Conservation (phyloP, 2,329 filamentous ascomycete genomes). For the Scortechinia acanthostroma region DNA sequence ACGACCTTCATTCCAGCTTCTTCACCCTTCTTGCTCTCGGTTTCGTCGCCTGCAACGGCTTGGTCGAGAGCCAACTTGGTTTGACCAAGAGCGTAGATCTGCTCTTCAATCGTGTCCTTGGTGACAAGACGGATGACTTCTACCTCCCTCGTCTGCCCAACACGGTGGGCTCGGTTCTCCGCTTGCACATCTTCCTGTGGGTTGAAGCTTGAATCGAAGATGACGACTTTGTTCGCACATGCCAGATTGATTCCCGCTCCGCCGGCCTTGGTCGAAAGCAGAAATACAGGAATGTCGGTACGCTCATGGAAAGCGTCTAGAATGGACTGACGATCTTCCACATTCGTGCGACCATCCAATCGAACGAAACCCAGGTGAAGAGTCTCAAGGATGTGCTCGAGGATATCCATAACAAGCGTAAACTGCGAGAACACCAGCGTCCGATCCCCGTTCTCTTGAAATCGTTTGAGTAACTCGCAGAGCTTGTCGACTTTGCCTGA, state of each 20-base stretch:
- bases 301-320: conserved; percentile 63
- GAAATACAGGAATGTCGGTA: conserved; percentile 59
- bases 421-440: conserved; percentile 69
- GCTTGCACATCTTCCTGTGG: conserved; percentile 71
- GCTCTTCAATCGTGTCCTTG: conserved; percentile 62
- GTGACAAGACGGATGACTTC: conserved; percentile 65
- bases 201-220: conserved; percentile 69
- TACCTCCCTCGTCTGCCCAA: conserved; percentile 64
- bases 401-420: conserved; percentile 64
- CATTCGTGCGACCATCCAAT: conserved; percentile 61
- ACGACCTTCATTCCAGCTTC: conserved; percentile 1
- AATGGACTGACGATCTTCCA: conserved; percentile 60
- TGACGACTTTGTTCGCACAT: conserved; percentile 69
- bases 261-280: conserved; percentile 66
- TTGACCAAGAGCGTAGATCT: conserved; percentile 62
- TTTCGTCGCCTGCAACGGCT: conserved; percentile 55
- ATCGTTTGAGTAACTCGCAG: conserved; percentile 47
- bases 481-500: conserved; percentile 62
- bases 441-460: conserved; percentile 59
- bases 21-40: conserved; percentile 13
- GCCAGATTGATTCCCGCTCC: conserved; percentile 72
- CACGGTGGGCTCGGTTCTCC: conserved; percentile 67
- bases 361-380: conserved; percentile 56
- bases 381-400: conserved; percentile 61
- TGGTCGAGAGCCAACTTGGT: conserved; percentile 66